These are phyloP conservation scores for Clarireedia homoeocarpa DNA, from an alignment of 2,329 filamentous ascomycete species.

Conservation along the genomic window DNA sequence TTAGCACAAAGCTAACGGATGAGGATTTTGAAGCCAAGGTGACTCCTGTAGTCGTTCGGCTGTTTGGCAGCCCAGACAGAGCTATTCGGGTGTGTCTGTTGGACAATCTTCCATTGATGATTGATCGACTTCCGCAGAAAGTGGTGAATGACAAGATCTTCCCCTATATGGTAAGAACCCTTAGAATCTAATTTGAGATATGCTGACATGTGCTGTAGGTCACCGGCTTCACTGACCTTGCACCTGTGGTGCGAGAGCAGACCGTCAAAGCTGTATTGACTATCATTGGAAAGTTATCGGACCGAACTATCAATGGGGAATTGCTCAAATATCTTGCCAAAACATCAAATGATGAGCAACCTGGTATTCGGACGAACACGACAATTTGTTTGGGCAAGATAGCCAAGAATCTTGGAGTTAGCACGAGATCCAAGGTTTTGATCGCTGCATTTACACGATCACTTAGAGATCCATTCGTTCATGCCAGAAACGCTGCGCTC, in stretches of 20 bases:
- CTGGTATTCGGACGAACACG: constrained; percentile 94
- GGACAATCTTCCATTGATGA: constrained; percentile 84
- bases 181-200: background rate
- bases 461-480: constrained; percentile 86
- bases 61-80: constrained; percentile 87
- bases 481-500: constrained; percentile 82
- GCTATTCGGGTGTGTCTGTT: constrained; percentile 86
- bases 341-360: constrained; percentile 94
- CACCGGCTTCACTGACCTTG: constrained; percentile 89
- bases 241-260: constrained; percentile 88
- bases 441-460: constrained; percentile 87
- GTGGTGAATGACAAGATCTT: constrained; percentile 95
- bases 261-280: constrained; percentile 90
- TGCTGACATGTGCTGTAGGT: constrained; percentile 42
- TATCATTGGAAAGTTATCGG: constrained; percentile 81
- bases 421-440: constrained; percentile 80
- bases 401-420: constrained; percentile 72
- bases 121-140: constrained; percentile 81
- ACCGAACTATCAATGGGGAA: constrained; percentile 89
- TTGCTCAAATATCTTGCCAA: constrained; percentile 85
- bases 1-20: constrained; percentile 74
- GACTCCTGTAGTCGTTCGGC: constrained; percentile 75
- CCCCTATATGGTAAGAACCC: constrained; percentile 67
- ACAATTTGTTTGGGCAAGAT: constrained; percentile 97
- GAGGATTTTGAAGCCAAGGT: constrained; percentile 85